A percentile compares a stretch with the other conserved stretches of the same genome.
phyloP scores from a whole-genome alignment of 2,329 filamentous ascomycete species.

The Ophiostoma piceae region DNA sequence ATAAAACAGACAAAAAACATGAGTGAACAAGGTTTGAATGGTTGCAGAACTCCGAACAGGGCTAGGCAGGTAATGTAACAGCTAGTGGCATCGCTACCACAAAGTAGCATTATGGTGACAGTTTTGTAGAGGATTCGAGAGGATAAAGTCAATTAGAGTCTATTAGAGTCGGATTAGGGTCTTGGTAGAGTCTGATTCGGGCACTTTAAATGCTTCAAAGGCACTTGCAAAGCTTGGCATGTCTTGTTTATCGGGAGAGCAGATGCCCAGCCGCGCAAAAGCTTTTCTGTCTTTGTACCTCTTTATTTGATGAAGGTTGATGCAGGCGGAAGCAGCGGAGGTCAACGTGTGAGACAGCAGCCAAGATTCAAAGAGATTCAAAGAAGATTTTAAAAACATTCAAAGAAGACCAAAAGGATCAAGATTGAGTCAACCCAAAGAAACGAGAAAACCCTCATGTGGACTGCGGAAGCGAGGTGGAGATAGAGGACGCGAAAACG shows the following conservation, averaged over 20 bases:
- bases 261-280: background rate
- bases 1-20: background rate
- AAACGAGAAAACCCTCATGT: background rate
- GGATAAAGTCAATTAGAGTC: background rate
- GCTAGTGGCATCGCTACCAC: background rate
- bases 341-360: background rate
- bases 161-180: background rate
- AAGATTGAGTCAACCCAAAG: background rate
- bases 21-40: background rate
- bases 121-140: background rate
- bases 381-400: no score
- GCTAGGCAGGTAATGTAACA: background rate
- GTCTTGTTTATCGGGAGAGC: constrained; percentile 3
- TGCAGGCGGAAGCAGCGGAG: background rate
- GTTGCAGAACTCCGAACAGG: background rate
- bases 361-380: background rate
- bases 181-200: background rate
- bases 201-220: background rate
- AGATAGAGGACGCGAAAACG: background rate
- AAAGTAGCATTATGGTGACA: background rate
- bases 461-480: constrained; percentile 1
- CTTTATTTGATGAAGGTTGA: background rate
- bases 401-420: background rate
- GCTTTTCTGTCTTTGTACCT: background rate
- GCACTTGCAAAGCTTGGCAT: constrained; percentile 6